Evolutionary conservation across 129 eudicot genomes (phyloP), one percentile per base, ranked within the genome.

Genomic region (Chrysanthemum seticuspe): DNA sequence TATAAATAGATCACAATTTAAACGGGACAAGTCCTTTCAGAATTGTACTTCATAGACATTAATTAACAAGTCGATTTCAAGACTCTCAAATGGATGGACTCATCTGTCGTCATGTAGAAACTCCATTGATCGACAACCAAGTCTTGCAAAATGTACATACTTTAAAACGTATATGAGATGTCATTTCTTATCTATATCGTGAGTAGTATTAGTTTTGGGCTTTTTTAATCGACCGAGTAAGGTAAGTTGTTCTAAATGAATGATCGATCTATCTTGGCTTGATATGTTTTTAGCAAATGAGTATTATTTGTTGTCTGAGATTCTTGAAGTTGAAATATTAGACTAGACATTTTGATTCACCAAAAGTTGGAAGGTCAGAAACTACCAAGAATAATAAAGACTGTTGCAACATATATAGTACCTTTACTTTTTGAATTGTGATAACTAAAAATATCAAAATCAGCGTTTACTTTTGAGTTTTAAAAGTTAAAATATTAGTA

Each of bases 401-500:
- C 21, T 18, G 62, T 57, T 53, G 58, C 58, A 53, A 53, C 58
- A 54, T 13, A 16, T 10, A 56, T 56, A 60, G 44, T 44, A 23
- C 65, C 13, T 60, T 8, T n/a, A 61, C 68, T 63, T 31, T 63
- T 63, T 63, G 49, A 13, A 6, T 27, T 34, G 18, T 31, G 19
- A 6, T 53, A 15, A 53, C 58, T 34, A 40, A 6, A 11, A 5
- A 13, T 6, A 14, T n/a, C 68, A 34, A 63, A 16, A 65, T 65
- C 53, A 65, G 55, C 47, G 70, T 65, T 15, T 16, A 65, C 53
- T 36, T 65, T 9, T 15, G n/a, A 45, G 45, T 65, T 65, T 40
- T 10, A 65, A 25, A 25, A 44, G 29, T 18, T 16, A 44, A 65
- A 44, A 14, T 31, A 63, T 14, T 12, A 63, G 47, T 6, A 63